A percentile compares a stretch with the other conserved stretches of the same genome.
Evolutionary conservation across 306 rosid species (phyloP).

Genomic region (Ziziphus jujuba): DNA sequence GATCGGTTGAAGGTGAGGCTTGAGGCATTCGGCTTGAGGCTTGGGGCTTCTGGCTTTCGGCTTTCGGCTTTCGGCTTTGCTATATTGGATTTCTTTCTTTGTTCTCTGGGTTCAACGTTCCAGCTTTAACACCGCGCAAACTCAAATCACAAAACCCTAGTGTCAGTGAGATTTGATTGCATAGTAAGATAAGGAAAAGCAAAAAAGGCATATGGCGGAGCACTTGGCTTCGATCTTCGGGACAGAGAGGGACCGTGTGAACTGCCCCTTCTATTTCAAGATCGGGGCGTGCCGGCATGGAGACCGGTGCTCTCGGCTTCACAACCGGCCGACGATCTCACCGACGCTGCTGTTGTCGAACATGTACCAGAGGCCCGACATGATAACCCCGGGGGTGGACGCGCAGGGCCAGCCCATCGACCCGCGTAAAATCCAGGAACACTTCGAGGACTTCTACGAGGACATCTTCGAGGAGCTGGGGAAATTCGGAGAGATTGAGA

Average conservation of each 20-base stretch:
- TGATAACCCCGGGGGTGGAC: conserved; percentile 44
- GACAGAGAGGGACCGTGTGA: conserved; percentile 40
- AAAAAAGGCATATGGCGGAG: conserved; percentile 36
- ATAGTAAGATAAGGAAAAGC: not conserved
- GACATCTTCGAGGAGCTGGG: conserved; percentile 30
- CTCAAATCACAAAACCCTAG: not conserved
- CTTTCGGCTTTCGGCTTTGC: too few species aligned
- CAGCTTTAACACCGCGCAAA: too few species aligned
- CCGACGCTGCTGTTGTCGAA: conserved; percentile 37
- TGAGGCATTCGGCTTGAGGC: too few species aligned
- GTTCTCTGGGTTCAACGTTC: too few species aligned
- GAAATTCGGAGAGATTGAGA: conserved; percentile 40
- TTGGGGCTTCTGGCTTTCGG: too few species aligned
- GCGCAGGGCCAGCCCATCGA: conserved; percentile 38
- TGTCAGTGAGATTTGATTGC: not conserved
- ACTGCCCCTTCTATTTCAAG: conserved; percentile 44
- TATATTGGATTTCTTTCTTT: too few species aligned
- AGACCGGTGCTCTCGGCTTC: conserved; percentile 41
- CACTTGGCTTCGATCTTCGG: conserved; percentile 43
- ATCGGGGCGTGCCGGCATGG: conserved; percentile 48
- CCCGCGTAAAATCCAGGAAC: conserved; percentile 32
- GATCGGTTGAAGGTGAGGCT: too few species aligned
- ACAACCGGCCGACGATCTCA: conserved; percentile 32
- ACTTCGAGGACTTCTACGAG: conserved; percentile 35
- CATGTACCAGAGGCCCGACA: conserved; percentile 43